A percentile compares a stretch with the other conserved stretches of the same genome.
phyloP scores from a whole-genome alignment of 2,329 filamentous ascomycete species.

The Claviceps maximensis region DNA sequence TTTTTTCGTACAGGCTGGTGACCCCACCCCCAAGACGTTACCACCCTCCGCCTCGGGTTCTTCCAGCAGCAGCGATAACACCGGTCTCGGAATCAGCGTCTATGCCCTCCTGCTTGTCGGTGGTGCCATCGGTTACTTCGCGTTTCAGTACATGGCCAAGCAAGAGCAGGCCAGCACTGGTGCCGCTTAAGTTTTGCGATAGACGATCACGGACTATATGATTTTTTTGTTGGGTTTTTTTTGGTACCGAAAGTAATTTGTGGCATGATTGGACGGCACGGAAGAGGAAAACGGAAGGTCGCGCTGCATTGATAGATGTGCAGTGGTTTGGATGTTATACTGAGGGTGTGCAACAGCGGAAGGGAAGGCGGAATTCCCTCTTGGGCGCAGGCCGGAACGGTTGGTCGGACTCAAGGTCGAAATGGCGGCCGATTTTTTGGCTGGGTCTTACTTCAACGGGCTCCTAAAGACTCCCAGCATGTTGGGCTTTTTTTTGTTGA shows the following conservation, averaged over 20 bases:
- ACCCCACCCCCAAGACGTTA: slow-evolving; percentile 58
- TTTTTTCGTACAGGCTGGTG: slow-evolving; percentile 45
- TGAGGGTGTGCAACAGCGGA: not conserved
- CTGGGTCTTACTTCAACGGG: not conserved
- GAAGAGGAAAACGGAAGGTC: not conserved
- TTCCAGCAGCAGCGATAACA: slow-evolving; percentile 32
- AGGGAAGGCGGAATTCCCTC: not conserved
- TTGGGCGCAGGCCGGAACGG: not conserved
- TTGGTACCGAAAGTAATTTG: not conserved
- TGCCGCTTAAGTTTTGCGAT: not conserved
- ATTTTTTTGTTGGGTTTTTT: not conserved
- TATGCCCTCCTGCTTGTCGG: slow-evolving; percentile 73
- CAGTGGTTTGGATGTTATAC: not conserved
- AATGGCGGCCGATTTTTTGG: not conserved
- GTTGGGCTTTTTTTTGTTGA: not conserved
- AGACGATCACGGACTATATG: not conserved
- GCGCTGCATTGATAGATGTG: not conserved
- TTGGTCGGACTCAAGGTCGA: not conserved
- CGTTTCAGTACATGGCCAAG: slow-evolving; percentile 65
- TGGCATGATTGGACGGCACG: not conserved
- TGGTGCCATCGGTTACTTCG: slow-evolving; percentile 62
- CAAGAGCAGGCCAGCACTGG: slow-evolving; percentile 21
- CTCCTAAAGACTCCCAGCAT: not conserved
- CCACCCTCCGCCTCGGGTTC: slow-evolving; percentile 34
- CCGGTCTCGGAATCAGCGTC: slow-evolving; percentile 60